phyloP scores from a whole-genome alignment of 345 rosid genomes.

The Atalantia buxifolia region DNA sequence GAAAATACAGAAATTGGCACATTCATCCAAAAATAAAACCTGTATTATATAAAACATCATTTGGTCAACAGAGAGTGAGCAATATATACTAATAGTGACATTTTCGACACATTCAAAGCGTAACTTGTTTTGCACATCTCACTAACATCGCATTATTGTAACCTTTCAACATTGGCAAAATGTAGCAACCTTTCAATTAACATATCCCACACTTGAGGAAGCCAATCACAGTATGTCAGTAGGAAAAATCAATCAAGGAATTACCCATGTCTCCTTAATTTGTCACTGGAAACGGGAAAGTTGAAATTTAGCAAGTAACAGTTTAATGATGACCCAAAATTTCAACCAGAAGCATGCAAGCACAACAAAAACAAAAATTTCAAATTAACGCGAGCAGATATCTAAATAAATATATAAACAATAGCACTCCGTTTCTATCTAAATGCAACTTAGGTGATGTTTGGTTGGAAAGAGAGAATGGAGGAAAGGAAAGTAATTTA shows the following conservation, averaged over 20 bases:
- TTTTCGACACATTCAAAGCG: conserved; percentile 67
- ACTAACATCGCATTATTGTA: neutral
- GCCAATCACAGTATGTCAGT: conserved; percentile 6
- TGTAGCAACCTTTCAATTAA: conserved; percentile 52
- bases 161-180: conserved; percentile 42
- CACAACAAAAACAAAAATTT: too few relatives aligned
- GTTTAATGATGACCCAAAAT: neutral
- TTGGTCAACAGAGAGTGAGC: neutral
- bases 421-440: too few relatives aligned
- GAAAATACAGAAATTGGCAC: neutral
- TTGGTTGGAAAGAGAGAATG: too few relatives aligned
- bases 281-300: neutral
- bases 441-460: too few relatives aligned
- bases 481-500: too few relatives aligned
- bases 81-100: neutral
- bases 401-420: too few relatives aligned
- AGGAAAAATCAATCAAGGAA: neutral
- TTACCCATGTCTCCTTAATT: neutral
- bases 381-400: too few relatives aligned
- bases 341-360: neutral
- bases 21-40: neutral
- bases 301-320: neutral
- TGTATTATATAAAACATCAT: neutral
- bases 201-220: conserved; percentile 51
- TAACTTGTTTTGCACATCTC: conserved; percentile 45